Base-by-base conservation (phyloP, 2,329 filamentous ascomycete genomes). In the Sclerotiophoma versabilis region DNA sequence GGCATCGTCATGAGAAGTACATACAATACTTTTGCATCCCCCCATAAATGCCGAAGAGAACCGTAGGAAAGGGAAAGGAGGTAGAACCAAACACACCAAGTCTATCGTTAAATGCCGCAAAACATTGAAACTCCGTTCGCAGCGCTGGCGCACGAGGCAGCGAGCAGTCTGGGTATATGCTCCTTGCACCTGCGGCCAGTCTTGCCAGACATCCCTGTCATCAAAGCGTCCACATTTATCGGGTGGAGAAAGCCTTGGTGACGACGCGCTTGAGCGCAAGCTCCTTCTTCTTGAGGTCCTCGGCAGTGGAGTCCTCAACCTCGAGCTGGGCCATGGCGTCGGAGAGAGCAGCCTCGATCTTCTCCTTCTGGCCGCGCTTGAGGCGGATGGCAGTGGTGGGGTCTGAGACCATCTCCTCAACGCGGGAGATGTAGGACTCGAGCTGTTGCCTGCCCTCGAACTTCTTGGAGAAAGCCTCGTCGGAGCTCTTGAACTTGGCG, bases 251-350 rank as follows among this genome's bases (percentile, higher is more conserved):
- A 72, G 91, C 93, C 90, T 98, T 99, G 81, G 95, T 99, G 72
- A 99, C 93, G 69, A 96, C 87, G 75, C 95, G 87, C 92, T 98
- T 99, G 64, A 99, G 87, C 59, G 92, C 92, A 66, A 99, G 84
- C 86, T 99, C 95, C 89, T 97, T 96, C 92, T 98, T 98, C 91
- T 96, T 98, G 70, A 99, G 84, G 77, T 99, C 95, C 71, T 99
- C 96, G 59, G 92, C 90, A 60, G 83, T 81, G 53, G 91, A 91
- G 69, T 99, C 96, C 80, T 93, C 91, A 75, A 99, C 83, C 87
- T 99, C 95, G 63, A 99, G 90, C 81, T 96, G 90, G 64, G 87
- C 91, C 95, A 99, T 98, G 71, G 95, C 95, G 73, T 99, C 95
- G 79, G 89, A 93, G 70, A 99, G 91, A 68, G 92, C 91, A 76